Evolutionary conservation across 2,329 filamentous ascomycete genomes (phyloP).

Genomic region (Tolypocladium nubicola): DNA sequence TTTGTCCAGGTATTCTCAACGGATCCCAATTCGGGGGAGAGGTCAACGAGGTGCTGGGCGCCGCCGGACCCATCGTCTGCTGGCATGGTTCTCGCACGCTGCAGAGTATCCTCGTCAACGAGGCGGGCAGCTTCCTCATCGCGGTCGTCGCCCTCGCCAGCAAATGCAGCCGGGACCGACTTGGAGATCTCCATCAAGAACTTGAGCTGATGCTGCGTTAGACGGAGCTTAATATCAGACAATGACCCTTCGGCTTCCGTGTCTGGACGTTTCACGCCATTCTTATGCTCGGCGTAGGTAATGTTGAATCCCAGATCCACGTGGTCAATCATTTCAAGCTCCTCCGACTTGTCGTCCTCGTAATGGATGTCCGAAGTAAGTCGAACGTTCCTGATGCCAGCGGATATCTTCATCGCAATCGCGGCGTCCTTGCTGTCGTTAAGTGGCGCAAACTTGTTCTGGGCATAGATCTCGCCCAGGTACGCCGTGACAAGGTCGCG

Average conservation of each 20-base stretch:
- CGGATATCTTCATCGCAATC: slow-evolving; percentile 79
- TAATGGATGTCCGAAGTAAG: slow-evolving; percentile 88
- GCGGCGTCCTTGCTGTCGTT: slow-evolving; percentile 65
- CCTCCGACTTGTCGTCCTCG: slow-evolving; percentile 58
- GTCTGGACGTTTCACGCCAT: slow-evolving; percentile 71
- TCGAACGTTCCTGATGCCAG: slow-evolving; percentile 84
- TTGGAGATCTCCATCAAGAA: slow-evolving; percentile 80
- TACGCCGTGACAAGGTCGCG: slow-evolving; percentile 86
- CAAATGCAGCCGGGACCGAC: slow-evolving; percentile 80
- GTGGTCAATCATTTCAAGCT: slow-evolving; percentile 93
- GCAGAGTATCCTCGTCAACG: slow-evolving; percentile 47
- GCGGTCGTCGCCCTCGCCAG: slow-evolving; percentile 52
- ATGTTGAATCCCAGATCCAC: slow-evolving; percentile 91
- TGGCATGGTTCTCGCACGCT: slow-evolving; percentile 33
- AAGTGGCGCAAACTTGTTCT: slow-evolving; percentile 81
- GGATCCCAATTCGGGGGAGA: slow-evolving; percentile 60
- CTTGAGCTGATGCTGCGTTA: slow-evolving; percentile 85
- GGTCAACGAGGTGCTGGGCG: slow-evolving; percentile 37
- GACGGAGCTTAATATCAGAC: slow-evolving; percentile 81
- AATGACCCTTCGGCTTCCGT: slow-evolving; percentile 85
- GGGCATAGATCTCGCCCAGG: slow-evolving; percentile 92
- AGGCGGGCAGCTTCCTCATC: slow-evolving; percentile 68
- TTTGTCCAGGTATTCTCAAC: slow-evolving; percentile 76
- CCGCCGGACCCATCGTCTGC: slow-evolving; percentile 18
- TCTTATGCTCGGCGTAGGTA: slow-evolving; percentile 78